A percentile compares a stretch with the other conserved stretches of the same genome.
These are phyloP conservation scores for Debaryomyces tyrocola DNA, from an alignment of 805 yeast genomes.

Conservation along the genomic window DNA sequence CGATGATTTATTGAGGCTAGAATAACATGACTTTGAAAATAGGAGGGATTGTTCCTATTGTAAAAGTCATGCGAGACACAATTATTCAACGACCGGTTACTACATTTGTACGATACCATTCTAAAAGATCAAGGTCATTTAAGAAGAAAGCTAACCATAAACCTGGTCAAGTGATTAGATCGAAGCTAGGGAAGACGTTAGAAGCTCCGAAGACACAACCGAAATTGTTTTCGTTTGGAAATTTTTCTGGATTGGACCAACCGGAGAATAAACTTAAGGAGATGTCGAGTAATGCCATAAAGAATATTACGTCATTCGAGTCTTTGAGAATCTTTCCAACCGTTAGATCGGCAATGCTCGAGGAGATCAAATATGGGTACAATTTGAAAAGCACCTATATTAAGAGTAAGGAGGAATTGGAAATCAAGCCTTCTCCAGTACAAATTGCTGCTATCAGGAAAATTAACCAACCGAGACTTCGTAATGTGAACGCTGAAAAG, in stretches of 20 bases:
- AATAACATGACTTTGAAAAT: background rate
- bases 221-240: constrained; percentile 38
- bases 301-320: constrained; percentile 61
- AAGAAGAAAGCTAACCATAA: background rate
- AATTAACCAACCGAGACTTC: constrained; percentile 44
- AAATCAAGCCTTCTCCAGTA: constrained; percentile 69
- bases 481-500: constrained; percentile 27
- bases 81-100: background rate
- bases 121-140: constrained; percentile 1
- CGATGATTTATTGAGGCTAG: background rate
- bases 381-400: constrained; percentile 33
- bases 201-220: constrained; percentile 6
- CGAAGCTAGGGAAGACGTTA: constrained; percentile 2
- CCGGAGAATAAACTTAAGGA: constrained; percentile 41
- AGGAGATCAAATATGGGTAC: constrained; percentile 48
- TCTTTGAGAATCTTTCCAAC: constrained; percentile 65
- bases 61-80: background rate
- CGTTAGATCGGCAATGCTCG: constrained; percentile 59
- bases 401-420: constrained; percentile 28
- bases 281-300: constrained; percentile 21
- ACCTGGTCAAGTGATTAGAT: constrained; percentile 1
- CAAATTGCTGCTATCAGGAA: constrained; percentile 73
- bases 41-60: background rate
- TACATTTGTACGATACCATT: background rate
- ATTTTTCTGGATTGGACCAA: constrained; percentile 46